Evolutionary conservation across 2,329 filamentous ascomycete genomes (phyloP), one percentile per base, ranked within the genome.

Genomic region (Sordariomycetes sp.): DNA sequence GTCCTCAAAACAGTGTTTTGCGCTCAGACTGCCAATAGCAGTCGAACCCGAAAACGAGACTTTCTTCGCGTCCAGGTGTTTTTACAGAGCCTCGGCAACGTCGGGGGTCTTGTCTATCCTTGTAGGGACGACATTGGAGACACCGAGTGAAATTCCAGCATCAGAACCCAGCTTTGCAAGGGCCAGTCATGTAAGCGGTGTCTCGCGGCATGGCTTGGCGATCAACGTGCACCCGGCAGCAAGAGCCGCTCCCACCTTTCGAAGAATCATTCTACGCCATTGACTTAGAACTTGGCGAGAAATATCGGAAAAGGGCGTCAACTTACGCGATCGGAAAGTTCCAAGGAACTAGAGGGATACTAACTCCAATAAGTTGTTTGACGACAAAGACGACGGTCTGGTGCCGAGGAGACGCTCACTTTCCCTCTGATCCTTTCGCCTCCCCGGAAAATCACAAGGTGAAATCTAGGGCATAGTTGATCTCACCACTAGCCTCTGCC

Each of bases 151-250:
- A 32, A 97, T 86, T 17, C 94, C 92, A 15, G 92, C 92, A 15
- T 91, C 84, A 65, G 88, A 81, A 12, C 86, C 89, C 42, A 97
- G 81, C 71, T 96, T 91, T 1, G 89, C 89, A 22, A 97, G 72
- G 1, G 94, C 92, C 42, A 96, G 84, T 0, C 90, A 84, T 24
- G 91, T 95, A 68, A 92, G 92, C 0, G 92, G 94, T 1, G 94
- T 96, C 75, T 97, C 92, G 54, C 86, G 85, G 1, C 92, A 91
- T 17, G 90, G 87, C 71, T 99, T 99, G 65, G 85, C 85, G 1
- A 97, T 91, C 1, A 95, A 87, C 0, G 92, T 95, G 73, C 92
- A 97, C 59, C 94, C 94, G n/a, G 90, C 91, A 20, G 94, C 94
- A 57, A 97, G 77, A 10, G 87, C 88, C 1, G 89, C 82, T 2